Base-by-base conservation (phyloP, 129 eudicot species). In the Pulicaria dysenterica region DNA sequence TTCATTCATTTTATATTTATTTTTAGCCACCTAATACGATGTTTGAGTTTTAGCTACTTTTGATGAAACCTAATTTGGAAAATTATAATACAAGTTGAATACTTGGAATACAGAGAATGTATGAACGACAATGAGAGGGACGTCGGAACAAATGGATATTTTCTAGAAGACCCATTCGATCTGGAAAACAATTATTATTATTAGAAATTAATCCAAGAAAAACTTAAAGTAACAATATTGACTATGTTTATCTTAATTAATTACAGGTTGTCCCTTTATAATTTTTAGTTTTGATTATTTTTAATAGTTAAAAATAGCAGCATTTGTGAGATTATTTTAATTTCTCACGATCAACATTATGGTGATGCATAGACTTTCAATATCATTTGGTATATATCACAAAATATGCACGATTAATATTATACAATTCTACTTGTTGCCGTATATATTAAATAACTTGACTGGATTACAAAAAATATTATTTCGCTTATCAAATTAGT, bases 1-100 rank as follows among this genome's bases (percentile, higher is more conserved):
- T n/a, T n/a, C n/a, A n/a, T n/a, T n/a, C n/a, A n/a, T n/a, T n/a
- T n/a, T n/a, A n/a, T n/a, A n/a, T n/a, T n/a, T n/a, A n/a, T n/a
- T n/a, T n/a, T n/a, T n/a, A n/a, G n/a, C n/a, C n/a, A n/a, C n/a
- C n/a, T n/a, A n/a, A n/a, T n/a, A n/a, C 64, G 82, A 70, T 66
- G 74, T 51, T 70, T 43, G 62, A 61, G 77, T 77, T 61, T 49
- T 77, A 70, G 65, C 82, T 77, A 54, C 82, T 77, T 70, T 43
- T 77, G 72, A 50, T 61, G 76, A 51, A 51, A 77, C 67, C 72
- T 54, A 70, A 42, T 15, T 69, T 31, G 42, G 50, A 41, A 54
- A 70, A 60, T 24, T 77, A 13, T 69, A 43, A 70, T 77, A 77
- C 72, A 41, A 58, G 9, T 61, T 48, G 69, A 77, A 70, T 43